A percentile compares a stretch with the other conserved stretches of the same genome.
These are phyloP conservation scores for Zopfia rhizophila DNA, from an alignment of 2,329 filamentous ascomycete genomes.

Conservation along the genomic window DNA sequence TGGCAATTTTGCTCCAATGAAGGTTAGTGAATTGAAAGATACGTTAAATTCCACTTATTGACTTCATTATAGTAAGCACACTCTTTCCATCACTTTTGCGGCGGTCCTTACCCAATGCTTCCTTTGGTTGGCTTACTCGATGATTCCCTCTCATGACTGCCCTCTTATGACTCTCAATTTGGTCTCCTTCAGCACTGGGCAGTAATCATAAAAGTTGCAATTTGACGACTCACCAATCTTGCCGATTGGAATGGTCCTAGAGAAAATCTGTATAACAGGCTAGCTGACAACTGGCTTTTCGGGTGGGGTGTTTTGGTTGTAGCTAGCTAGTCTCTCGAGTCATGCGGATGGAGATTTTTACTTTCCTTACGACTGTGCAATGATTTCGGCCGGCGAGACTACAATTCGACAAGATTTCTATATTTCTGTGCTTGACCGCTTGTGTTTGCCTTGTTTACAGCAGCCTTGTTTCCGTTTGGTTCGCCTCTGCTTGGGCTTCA, in stretches of 20 bases:
- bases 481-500: conserved; percentile 32
- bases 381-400: conserved; percentile 40
- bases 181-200: conserved; percentile 46
- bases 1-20: conserved; percentile 74
- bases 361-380: conserved; percentile 47
- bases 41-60: conserved; percentile 13
- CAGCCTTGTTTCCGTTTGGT: conserved; percentile 32
- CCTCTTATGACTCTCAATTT: conserved; percentile 50
- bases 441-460: conserved; percentile 40
- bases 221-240: conserved; percentile 47
- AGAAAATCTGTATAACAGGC: conserved; percentile 52
- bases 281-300: conserved; percentile 44
- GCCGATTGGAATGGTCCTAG: conserved; percentile 42
- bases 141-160: conserved; percentile 49
- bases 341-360: conserved; percentile 45
- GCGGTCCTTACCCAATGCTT: conserved; percentile 44
- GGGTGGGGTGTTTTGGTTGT: conserved; percentile 42
- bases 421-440: conserved; percentile 39
- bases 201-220: conserved; percentile 53
- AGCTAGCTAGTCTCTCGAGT: conserved; percentile 41
- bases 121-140: conserved; percentile 48
- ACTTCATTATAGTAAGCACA: conserved; percentile 47
- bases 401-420: conserved; percentile 47
- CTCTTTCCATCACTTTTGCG: conserved; percentile 49
- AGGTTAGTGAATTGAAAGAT: conserved; percentile 57